Conservation (phyloP, 495 filamentous ascomycete species). For the Neurospora sp. region DNA sequence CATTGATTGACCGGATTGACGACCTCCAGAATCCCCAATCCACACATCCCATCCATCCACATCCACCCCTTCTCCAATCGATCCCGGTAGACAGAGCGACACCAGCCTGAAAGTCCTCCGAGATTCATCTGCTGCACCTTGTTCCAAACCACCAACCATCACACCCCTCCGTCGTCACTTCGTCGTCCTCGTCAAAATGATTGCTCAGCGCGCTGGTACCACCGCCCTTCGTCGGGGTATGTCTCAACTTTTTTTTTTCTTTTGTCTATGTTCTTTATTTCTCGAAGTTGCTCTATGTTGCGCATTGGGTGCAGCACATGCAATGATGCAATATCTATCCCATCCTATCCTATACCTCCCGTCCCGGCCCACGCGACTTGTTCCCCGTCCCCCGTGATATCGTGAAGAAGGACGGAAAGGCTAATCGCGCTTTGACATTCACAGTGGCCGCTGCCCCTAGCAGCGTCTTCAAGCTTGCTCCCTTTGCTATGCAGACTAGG, state of each 20-base stretch:
- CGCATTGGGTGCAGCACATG: neutral
- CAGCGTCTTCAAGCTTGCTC: conserved; percentile 17
- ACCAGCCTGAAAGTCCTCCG: neutral
- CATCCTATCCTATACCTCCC: neutral
- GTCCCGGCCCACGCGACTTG: neutral
- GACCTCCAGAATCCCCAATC: neutral
- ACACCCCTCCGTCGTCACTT: neutral
- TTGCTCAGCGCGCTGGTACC: conserved; percentile 25
- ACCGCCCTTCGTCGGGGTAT: conserved; percentile 30
- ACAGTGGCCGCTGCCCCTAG: conserved; percentile 21
- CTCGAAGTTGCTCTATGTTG: neutral
- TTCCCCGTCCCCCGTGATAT: neutral
- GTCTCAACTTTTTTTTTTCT: neutral
- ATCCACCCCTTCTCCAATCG: neutral
- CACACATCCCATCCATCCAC: neutral
- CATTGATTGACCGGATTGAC: neutral
- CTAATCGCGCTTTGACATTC: conserved; percentile 4
- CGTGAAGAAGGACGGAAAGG: neutral
- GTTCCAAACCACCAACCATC: neutral
- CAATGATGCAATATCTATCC: neutral
- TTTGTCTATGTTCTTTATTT: neutral
- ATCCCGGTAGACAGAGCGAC: neutral
- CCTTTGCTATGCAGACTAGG: conserved; percentile 17
- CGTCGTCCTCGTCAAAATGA: conserved; percentile 15
- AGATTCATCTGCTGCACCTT: neutral